These are phyloP conservation scores for Ulvella scutata DNA, from an alignment of 139 green algal species.

Conservation along the genomic window DNA sequence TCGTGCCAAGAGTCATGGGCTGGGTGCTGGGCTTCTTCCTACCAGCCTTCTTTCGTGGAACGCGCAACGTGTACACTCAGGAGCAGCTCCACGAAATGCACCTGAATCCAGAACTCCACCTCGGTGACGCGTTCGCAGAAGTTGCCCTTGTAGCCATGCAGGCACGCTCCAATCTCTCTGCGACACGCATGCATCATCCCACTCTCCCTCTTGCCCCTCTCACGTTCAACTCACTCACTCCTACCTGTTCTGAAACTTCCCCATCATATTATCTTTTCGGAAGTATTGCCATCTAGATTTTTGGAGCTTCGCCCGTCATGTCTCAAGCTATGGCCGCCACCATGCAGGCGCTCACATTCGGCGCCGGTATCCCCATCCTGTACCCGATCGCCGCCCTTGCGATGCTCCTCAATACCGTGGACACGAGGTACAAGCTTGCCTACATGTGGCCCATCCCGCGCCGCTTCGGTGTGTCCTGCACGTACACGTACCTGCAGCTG, in stretches of 20 bases:
- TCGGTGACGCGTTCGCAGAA: background rate
- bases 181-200: too few relatives aligned
- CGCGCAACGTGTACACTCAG: background rate
- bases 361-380: background rate
- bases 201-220: too few relatives aligned
- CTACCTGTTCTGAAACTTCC: too few relatives aligned
- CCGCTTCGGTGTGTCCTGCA: background rate
- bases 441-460: background rate
- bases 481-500: background rate
- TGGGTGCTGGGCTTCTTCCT: background rate
- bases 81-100: conserved; percentile 3
- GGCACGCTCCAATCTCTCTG: background rate
- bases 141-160: background rate
- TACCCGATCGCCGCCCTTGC: background rate
- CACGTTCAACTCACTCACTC: too few relatives aligned
- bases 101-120: background rate
- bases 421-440: conserved; percentile 2
- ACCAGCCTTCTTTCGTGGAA: background rate
- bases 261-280: too few relatives aligned
- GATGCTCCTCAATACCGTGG: background rate
- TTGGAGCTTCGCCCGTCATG: too few relatives aligned
- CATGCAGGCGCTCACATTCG: conserved; percentile 1
- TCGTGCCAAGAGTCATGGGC: background rate
- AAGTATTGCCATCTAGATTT: too few relatives aligned
- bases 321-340: too few relatives aligned